Base-by-base conservation (phyloP, 2,329 filamentous ascomycete species). In the Monosporascus sp. region DNA sequence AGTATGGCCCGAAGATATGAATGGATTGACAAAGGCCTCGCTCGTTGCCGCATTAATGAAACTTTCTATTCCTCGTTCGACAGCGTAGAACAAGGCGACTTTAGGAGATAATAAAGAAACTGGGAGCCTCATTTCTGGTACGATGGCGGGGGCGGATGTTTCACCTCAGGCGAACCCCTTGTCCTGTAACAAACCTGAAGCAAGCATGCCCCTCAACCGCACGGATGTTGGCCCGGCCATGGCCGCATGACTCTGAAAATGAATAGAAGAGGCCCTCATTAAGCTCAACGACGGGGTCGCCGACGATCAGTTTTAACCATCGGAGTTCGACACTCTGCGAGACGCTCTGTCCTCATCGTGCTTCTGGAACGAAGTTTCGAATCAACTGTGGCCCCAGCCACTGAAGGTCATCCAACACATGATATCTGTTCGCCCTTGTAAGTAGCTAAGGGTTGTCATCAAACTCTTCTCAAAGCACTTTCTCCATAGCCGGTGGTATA, bases 141-240 rank as follows among this genome's bases (percentile, higher is more conserved):
- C 25, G 47, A 59, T 36, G 11, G 36, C 31, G 47, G 47, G 31
- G 31, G 9, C 1, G 27, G 31, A 36, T 9, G 42, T 46, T 46
- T 38, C 54, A 54, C 52, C 57, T 52, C 14, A 49, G 47, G 44
- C 37, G 22, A 42, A 60, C 57, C 61, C 62, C 57, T 62, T 22
- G 62, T 62, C 54, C 57, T 66, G 62, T 60, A 59, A 65, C 64
- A 59, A 51, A 61, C 52, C 59, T 66, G 64, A 66, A 54, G 63
- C 64, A 65, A 14, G 31, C 47, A 9, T 27, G 46, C 53, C 56
- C 57, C 49, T 56, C 56, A 60, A 53, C 56, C 55, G 51, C 55
- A 54, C 54, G 34, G 45, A 18, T n/a, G n/a, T 31, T 1, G 15
- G 22, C 18, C 22, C 22, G 24, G 39, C 6, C 9, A 39, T 11